Base-by-base conservation (phyloP, 2,329 filamentous ascomycete species). In the Fusarium miscanthi region DNA sequence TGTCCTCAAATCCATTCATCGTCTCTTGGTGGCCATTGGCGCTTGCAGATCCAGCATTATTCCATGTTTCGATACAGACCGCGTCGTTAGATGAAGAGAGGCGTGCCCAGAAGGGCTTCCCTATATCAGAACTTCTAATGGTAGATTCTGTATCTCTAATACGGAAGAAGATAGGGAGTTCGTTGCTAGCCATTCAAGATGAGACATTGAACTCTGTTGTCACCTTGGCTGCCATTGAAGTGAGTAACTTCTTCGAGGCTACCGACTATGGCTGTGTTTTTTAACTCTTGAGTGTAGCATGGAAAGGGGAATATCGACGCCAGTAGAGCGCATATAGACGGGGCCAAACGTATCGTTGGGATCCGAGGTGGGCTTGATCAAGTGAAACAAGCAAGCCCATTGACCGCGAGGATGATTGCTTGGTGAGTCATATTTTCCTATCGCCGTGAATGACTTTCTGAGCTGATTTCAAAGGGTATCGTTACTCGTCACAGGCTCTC, bases 1-100 rank as follows among this genome's bases (percentile, higher is more conserved):
- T 82, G n/a, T 77, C 78, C 0, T 87, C 88, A 12, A 90, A 90
- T 70, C 88, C 88, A 0, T 90, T 90, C 66, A 79, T 90, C 23
- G 79, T 88, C 11, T 89, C 87, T 0, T 90, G 88, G 88, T 90
- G 88, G 87, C 88, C 88, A 1, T 80, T 87, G 2, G 87, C 88
- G 2, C 81, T 90, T 1, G 84, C 81, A 1, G 88, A 90, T 61
- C 86, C 88, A 0, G 87, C 87, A 8, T 73, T 90, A 2, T 90
- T 90, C 59, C 87, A 90, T 70, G 87, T 90, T 30, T 89, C 87
- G 5, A 80, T 90, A 17, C 88, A 89, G 73, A 89, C 88, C 9
- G 88, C 88, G 43, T 89, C 83, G 41, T 82, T 89, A 0, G 87
- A 90, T 63, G 84, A 88, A 35, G 88, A 90, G 72, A 66, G 86